These are phyloP conservation scores for Melampsora larici-populina DNA, from an alignment of 1,284 basidiomycete species.

Conservation along the genomic window DNA sequence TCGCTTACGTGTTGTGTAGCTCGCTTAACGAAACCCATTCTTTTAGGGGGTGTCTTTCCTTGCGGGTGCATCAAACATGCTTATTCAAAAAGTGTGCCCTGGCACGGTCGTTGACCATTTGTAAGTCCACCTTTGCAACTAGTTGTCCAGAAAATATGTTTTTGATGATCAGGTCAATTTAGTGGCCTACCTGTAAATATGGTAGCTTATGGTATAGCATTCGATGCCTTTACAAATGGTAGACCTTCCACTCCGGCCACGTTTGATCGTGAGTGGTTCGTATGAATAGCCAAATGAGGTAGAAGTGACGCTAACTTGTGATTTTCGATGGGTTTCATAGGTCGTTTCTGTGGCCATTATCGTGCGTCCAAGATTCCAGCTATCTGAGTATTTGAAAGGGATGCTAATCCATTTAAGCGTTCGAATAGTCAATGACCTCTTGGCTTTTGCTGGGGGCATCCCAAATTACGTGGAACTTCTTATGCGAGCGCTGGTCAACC, in stretches of 20 bases:
- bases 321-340: conserved; percentile 1
- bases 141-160: not conserved
- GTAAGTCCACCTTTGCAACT: not conserved
- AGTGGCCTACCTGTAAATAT: not conserved
- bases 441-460: not conserved
- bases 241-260: conserved; percentile 7
- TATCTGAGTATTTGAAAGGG: too few species aligned
- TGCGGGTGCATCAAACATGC: conserved; percentile 16
- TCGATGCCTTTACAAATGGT: conserved; percentile 22
- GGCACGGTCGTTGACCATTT: conserved; percentile 10
- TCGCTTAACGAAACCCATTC: too few species aligned
- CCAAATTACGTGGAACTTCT: not conserved
- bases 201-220: conserved; percentile 20
- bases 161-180: not conserved
- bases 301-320: not conserved
- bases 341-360: not conserved
- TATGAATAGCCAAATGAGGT: not conserved
- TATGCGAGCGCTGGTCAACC: too few species aligned
- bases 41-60: conserved; percentile 21
- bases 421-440: not conserved
- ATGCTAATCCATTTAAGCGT: not conserved
- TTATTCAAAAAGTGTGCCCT: conserved; percentile 12
- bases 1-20: too few species aligned
- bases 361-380: too few species aligned
- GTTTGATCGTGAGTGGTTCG: conserved; percentile 14